A percentile compares a stretch with the other conserved stretches of the same genome.
These are phyloP conservation scores for Neoascochyta sp. DNA, from an alignment of 2,329 filamentous ascomycete genomes.

Conservation along the genomic window DNA sequence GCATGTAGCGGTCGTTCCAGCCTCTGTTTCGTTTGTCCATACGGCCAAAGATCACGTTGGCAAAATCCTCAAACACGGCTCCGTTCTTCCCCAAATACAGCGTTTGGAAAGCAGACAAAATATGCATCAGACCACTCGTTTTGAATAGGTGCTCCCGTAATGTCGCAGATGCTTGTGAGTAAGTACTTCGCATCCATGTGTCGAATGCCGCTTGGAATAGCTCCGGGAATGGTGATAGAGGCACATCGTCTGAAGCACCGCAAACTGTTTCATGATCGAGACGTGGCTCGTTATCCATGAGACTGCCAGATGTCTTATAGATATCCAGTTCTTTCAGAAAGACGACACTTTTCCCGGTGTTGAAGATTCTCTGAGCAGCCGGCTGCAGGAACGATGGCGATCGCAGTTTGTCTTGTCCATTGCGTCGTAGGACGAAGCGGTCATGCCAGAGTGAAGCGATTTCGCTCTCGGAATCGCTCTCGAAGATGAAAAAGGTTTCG, in stretches of 20 bases:
- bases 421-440: slow-evolving; percentile 64
- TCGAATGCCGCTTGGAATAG: slow-evolving; percentile 69
- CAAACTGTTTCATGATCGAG: slow-evolving; percentile 60
- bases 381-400: slow-evolving; percentile 72
- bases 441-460: slow-evolving; percentile 70
- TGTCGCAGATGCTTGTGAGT: slow-evolving; percentile 63
- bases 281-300: slow-evolving; percentile 18
- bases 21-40: slow-evolving; percentile 58
- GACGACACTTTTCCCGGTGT: slow-evolving; percentile 81
- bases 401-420: slow-evolving; percentile 58
- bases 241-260: slow-evolving; percentile 40
- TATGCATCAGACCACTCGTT: slow-evolving; percentile 62
- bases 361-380: slow-evolving; percentile 70
- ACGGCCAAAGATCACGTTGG: slow-evolving; percentile 67
- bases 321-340: slow-evolving; percentile 71
- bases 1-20: slow-evolving; percentile 78
- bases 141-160: slow-evolving; percentile 65
- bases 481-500: slow-evolving; percentile 71
- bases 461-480: slow-evolving; percentile 55
- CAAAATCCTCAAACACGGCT: slow-evolving; percentile 61
- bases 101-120: slow-evolving; percentile 63
- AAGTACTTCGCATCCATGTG: slow-evolving; percentile 71
- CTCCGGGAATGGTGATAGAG: slow-evolving; percentile 67
- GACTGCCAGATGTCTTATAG: slow-evolving; percentile 32
- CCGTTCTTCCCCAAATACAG: slow-evolving; percentile 78